Percentiles rank a stretch among this genome's conserved stretches.
phyloP scores from a whole-genome alignment of 1,284 basidiomycete species.

The Cystobasidium sp. region DNA sequence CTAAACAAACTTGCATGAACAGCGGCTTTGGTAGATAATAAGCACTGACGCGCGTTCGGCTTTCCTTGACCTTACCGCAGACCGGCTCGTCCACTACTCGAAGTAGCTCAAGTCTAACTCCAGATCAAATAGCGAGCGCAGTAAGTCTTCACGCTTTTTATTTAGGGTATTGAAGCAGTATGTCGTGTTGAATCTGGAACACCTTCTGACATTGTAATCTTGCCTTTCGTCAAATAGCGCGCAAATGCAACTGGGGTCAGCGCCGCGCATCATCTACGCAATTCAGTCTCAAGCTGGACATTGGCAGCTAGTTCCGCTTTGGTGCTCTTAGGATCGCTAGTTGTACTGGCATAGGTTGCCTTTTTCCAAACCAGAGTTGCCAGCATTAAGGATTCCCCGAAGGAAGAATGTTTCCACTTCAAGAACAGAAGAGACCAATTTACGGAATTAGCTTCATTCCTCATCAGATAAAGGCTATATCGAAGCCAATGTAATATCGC shows the following conservation, averaged over 20 bases:
- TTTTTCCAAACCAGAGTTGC: no score
- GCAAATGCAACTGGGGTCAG: conserved; percentile 43
- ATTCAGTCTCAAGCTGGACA: conserved; percentile 10
- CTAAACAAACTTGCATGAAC: background rate
- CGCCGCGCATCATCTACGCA: conserved; percentile 1
- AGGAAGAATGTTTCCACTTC: no score
- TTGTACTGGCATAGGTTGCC: background rate
- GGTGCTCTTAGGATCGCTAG: conserved; percentile 6
- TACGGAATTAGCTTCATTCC: no score
- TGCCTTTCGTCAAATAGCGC: conserved; percentile 23
- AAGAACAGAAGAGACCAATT: no score
- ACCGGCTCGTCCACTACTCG: conserved; percentile 2
- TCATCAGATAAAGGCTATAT: no score
- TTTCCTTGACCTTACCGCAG: background rate
- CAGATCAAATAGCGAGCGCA: conserved; percentile 15
- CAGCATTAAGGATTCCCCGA: no score
- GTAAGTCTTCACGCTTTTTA: conserved; percentile 14
- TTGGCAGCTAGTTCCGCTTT: conserved; percentile 5
- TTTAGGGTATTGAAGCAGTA: background rate
- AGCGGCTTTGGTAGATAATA: background rate
- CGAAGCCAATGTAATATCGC: no score
- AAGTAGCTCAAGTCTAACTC: conserved; percentile 3
- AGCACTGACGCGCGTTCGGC: background rate
- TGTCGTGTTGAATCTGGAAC: background rate
- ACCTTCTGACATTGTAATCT: background rate